Base-by-base conservation (phyloP, 768 basidiomycete species). In the Botryobasidium botryosum region DNA sequence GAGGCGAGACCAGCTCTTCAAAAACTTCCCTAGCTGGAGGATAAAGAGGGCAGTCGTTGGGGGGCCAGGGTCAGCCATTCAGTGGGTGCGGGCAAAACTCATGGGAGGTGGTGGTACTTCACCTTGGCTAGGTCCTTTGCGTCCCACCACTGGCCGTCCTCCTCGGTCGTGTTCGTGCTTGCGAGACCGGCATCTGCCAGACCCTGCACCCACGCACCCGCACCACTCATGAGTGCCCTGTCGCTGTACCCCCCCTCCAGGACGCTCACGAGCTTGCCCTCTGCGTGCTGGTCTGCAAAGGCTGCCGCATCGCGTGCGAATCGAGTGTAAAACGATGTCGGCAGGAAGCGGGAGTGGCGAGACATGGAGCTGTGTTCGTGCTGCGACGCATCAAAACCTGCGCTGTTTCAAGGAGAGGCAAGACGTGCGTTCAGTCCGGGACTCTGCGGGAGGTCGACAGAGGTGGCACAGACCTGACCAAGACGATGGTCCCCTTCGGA, bases 171-270 rank as follows among this genome's bases (percentile, higher is more conserved):
- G 5, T 40, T 41, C 31, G 31, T 29, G 32, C 10, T 20, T 13
- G 42, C 38, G 20, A 39, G 25, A 39, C 8, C 15, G 21, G 17
- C 45, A 21, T 23, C 48, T 17, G 48, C 66, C 18, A 96, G 61
- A 3, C 90, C 91, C 5, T 64, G 63, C 2, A 92, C 59, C 57
- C 88, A 82, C 0, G 87, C 82, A 71, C 88, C 74, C 0, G 78
- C 70, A 0, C 82, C 92, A 50, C 82, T 87, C 5, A 67, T 75
- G 44, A 97, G 65, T 0, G 92, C 90, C 5, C 79, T 70, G 58
- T 96, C 88, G 53, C 84, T 85, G 55, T 96, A 96, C 1, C 91
- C 92, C 1, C 92, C 92, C 62, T 99, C 92, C 1, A 99, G 72
- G 0, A 96, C 83, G 52, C 85, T 88, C 31, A 97, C 68, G 4